Evolutionary conservation across 1,284 basidiomycete species (phyloP).

Genomic region (Cutaneotrichosporon arboriforme): DNA sequence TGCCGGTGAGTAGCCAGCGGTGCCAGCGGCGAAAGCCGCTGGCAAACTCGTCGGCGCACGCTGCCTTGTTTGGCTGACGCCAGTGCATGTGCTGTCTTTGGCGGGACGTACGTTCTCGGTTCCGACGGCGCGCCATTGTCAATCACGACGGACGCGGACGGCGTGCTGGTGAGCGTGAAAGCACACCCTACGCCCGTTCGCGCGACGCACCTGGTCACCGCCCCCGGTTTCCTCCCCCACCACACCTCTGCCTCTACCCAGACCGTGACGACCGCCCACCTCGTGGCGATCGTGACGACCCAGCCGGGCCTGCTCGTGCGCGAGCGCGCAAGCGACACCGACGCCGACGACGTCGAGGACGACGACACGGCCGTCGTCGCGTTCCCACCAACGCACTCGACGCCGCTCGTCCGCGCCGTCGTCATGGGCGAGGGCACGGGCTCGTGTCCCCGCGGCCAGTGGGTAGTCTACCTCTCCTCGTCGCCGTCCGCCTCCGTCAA

Average conservation of each 20-base stretch:
- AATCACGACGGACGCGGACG: constrained; percentile 4
- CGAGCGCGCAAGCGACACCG: constrained; percentile 16
- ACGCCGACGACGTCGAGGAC: constrained; percentile 22
- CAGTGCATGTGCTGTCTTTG: constrained; percentile 75
- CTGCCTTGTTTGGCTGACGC: neutral
- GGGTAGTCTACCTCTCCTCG: constrained; percentile 56
- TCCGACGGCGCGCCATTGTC: constrained; percentile 26
- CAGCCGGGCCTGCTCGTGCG: constrained; percentile 26
- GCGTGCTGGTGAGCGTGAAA: constrained; percentile 50
- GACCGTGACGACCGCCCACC: constrained; percentile 52
- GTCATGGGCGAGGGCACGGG: constrained; percentile 78
- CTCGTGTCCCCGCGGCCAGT: constrained; percentile 75
- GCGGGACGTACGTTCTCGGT: constrained; percentile 75
- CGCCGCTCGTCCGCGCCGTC: constrained; percentile 60
- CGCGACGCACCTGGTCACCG: constrained; percentile 47
- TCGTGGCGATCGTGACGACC: constrained; percentile 62
- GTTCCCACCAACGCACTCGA: constrained; percentile 67
- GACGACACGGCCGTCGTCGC: constrained; percentile 70
- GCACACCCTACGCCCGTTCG: constrained; percentile 56
- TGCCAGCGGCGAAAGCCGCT: neutral
- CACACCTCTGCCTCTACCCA: too few relatives aligned
- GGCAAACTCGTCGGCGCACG: neutral
- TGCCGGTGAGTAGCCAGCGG: constrained; percentile 53
- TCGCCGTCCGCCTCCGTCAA: too few relatives aligned
- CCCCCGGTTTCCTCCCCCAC: constrained; percentile 52